Base-by-base conservation (phyloP, 371 early-diverging fungal genomes). In the Mortierella sp. region DNA sequence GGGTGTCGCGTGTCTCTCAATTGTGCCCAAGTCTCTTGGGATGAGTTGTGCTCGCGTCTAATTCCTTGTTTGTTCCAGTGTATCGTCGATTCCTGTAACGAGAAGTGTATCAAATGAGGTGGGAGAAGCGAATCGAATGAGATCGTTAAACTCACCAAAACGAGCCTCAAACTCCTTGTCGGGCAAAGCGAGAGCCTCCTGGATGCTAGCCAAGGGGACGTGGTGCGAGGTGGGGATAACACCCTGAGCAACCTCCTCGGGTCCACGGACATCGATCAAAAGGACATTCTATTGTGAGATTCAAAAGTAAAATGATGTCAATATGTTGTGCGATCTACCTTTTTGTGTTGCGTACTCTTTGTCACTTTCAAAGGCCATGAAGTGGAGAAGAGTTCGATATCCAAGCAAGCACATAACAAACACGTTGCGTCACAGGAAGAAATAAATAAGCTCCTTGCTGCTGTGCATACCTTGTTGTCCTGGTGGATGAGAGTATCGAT, bases 241-340 rank as follows among this genome's bases (percentile, higher is more conserved):
- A 28, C 92, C 92, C 57, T 89, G 80, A 42, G 89, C 87, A 19
- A 88, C 88, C 82, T 92, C 92, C 31, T 84, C 75, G 5, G 89
- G 81, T 65, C 90, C 91, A 54, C 92, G 89, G 73, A 92, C 92
- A 77, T 92, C 92, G 44, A 92, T 88, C 73, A 92, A 83, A 42
- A 76, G 68, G 44, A 90, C 92, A 34, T 88, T 81, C 84, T 31
- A 60, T 60, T 14, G 26, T 28, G 31, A 13, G 14, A 60, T 60
- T 14, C 14, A 16, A 14, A 31, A 6, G 3, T 7, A 0, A 31
- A 31, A 60, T 60, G 60, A 1, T 8, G 48, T 48, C 48, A 48
- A 14, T 48, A 11, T 45, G 7, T 45, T 45, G 45, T 45, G 10
- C 45, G 45, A 45, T 45, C 45, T 45, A 45, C 45, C 10, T 10